Evolutionary conservation across 1,284 basidiomycete species (phyloP), one percentile per base, ranked within the genome.

Genomic region (Tremellales sp.): DNA sequence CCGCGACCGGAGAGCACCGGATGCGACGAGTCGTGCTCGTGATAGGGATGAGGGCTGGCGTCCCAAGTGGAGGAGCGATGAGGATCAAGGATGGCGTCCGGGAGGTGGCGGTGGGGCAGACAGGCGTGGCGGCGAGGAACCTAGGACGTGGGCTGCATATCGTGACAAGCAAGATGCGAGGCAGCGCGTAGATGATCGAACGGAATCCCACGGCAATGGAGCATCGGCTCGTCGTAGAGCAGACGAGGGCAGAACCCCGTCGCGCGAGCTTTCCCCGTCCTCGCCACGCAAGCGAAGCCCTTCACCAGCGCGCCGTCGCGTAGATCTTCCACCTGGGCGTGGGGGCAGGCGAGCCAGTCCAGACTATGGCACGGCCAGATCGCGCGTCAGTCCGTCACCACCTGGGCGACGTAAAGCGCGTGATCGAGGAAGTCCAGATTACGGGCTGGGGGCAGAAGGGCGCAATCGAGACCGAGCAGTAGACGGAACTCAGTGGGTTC

Each of bases 1-100:
- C 27, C 29, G 46, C 35, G 44, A 41, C 25, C 25, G 52, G 4
- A 37, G 48, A 22, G 37, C 17, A 10, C 24, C 25, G 6, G 44
- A 45, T 12, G 21, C 12, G 8, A 43, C 40, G 35, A 50, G 42
- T 17, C 48, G 42, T 45, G 45, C 41, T 45, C 48, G 37, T 2
- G 50, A n/a, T n/a, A n/a, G n/a, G n/a, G n/a, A n/a, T 33, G 29
- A 33, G 29, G n/a, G 29, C 29, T 33, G 29, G 29, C 29, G 29
- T 33, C 6, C 39, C 23, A 36, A 36, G 33, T 13, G 33, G 33
- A 5, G 4, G 33, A 36, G 33, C 15, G 13, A 5, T n/a, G n/a
- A 17, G 33, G 33, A 36, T 15, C 15, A 36, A 36, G 33, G 33
- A 15, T 36, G 33, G 33, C 15, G 33, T n/a, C 15, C 33, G 13